These are phyloP conservation scores for Huntiella savannae DNA, from an alignment of 2,329 filamentous ascomycete species.

Conservation along the genomic window DNA sequence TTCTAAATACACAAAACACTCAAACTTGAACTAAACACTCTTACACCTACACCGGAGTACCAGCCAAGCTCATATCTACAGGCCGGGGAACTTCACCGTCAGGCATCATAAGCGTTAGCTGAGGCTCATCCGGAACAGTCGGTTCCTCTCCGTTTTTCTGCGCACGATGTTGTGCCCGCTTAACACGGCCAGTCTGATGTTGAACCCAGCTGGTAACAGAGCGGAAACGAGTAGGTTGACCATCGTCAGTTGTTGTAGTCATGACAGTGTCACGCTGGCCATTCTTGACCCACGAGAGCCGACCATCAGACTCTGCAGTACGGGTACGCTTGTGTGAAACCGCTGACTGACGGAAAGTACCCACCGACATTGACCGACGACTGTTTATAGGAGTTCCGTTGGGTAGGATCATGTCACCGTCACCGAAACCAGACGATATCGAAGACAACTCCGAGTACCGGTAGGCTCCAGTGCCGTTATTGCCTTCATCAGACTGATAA, in stretches of 20 bases:
- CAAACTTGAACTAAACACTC: background rate
- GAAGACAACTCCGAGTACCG: constrained; percentile 29
- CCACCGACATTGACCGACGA: background rate
- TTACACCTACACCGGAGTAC: background rate
- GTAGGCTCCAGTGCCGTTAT: constrained; percentile 3
- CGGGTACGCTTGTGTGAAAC: constrained; percentile 2
- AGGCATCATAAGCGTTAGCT: constrained; percentile 31
- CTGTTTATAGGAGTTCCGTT: background rate
- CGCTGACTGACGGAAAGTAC: background rate
- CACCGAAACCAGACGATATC: constrained; percentile 44
- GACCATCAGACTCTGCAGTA: constrained; percentile 1
- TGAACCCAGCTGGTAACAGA: constrained; percentile 44
- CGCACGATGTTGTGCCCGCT: constrained; percentile 25
- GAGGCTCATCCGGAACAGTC: constrained; percentile 26
- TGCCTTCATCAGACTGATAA: background rate
- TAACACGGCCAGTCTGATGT: constrained; percentile 38
- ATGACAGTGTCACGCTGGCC: constrained; percentile 30
- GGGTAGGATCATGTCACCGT: constrained; percentile 36
- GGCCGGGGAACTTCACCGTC: constrained; percentile 28
- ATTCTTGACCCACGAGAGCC: constrained; percentile 9
- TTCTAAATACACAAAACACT: background rate
- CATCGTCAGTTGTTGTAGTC: constrained; percentile 33
- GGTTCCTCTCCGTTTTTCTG: constrained; percentile 17
- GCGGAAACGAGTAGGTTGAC: constrained; percentile 32
- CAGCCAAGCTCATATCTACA: constrained; percentile 17